Evolutionary conservation across 2,329 filamentous ascomycete genomes (phyloP).

Genomic region (Anisogramma anomala): DNA sequence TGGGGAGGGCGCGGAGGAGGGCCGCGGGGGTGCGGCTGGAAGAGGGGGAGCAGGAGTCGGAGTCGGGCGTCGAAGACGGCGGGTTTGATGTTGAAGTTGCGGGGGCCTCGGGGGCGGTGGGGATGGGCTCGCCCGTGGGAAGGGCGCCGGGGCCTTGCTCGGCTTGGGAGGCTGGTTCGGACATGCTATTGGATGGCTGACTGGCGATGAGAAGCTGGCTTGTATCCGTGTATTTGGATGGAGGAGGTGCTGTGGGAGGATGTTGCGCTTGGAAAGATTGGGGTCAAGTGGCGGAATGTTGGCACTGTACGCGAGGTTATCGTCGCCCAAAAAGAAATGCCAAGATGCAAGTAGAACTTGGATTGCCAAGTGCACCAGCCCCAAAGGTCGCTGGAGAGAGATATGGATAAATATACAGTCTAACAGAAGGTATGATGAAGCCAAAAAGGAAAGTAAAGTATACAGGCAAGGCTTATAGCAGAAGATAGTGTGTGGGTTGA

Average conservation of each 20-base stretch:
- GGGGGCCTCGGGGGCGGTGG: slow-evolving; percentile 17
- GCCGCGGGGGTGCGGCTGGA: no score
- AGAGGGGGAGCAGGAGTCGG: neutral
- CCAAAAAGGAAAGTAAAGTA: no score
- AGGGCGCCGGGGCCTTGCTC: slow-evolving; percentile 17
- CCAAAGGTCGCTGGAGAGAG: no score
- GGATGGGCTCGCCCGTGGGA: slow-evolving; percentile 27
- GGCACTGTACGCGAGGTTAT: neutral
- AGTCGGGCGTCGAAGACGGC: slow-evolving; percentile 16
- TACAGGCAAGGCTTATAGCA: no score
- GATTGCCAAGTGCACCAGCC: no score
- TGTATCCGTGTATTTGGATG: neutral
- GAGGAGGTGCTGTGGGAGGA: neutral
- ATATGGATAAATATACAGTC: no score
- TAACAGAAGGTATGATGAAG: no score
- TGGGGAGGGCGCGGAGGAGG: slow-evolving; percentile 26
- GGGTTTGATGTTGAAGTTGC: neutral
- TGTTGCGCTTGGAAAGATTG: neutral
- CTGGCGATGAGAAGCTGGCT: neutral
- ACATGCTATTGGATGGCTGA: slow-evolving; percentile 4
- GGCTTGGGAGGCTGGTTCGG: slow-evolving; percentile 5
- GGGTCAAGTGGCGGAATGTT: neutral
- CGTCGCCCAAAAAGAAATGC: neutral
- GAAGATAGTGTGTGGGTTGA: no score
- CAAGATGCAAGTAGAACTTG: no score